Base-by-base conservation (phyloP, 148 eudicot species). In the Diospyros kaki region DNA sequence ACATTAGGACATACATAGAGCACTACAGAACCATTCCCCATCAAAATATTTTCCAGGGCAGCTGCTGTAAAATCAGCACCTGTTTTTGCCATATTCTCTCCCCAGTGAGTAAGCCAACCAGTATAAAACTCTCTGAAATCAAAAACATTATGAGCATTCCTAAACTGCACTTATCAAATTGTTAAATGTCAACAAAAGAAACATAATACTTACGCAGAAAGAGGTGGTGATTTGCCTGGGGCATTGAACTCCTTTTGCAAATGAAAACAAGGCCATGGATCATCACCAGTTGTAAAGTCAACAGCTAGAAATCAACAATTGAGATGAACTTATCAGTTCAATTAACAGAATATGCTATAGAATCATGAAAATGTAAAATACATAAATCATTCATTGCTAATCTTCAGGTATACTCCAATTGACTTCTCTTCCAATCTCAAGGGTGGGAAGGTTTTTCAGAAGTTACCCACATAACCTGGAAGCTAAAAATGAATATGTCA, bases 51-150 rank as follows among this genome's bases (percentile, higher is more conserved):
- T 73, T 85, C 90, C 53, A 94, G 88, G 73, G 84, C 87, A 63
- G 83, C 69, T 77, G 97, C 98, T 41, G 96, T 90, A 83, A 62
- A 87, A 74, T 73, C 78, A 56, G 97, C 97, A 83, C 78, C 88
- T 58, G 98, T 94, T 69, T 76, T 86, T 40, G 92, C 97, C 76
- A 81, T 79, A 42, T 87, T 78, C 75, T 94, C 98, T 70, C 97
- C 97, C 98, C 98, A 92, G 64, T 94, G 97, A 50, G 98, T 92
- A 73, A 94, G 98, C 98, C 98, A 94, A 72, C 98, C 98, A 42
- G 98, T 90, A 73, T 94, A 94, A 68, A 94, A 94, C 77, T 94
- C 98, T 40, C 98, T 94, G 83, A 55, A 82, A 74, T 5, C 67
- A 75, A 62, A 77, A 84, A 76, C 56, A 52, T 28, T 53, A 72